Evolutionary conservation across 2,329 filamentous ascomycete genomes (phyloP).

Genomic region (Aureobasidium sp.): DNA sequence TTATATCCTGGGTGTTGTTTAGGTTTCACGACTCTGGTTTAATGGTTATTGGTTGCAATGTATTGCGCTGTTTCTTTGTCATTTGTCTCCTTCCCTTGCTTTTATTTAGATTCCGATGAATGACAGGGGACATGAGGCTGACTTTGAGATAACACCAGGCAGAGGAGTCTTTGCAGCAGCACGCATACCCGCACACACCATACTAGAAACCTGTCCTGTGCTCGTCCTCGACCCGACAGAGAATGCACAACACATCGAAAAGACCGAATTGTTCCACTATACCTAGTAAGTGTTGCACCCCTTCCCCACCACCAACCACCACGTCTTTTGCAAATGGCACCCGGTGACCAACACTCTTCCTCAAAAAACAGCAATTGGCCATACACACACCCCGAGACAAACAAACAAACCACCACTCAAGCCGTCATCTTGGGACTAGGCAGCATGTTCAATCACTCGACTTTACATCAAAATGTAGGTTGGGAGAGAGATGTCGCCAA

Average conservation of each 20-base stretch:
- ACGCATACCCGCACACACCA: slow-evolving; percentile 41
- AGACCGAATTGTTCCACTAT: slow-evolving; percentile 49
- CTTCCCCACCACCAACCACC: neutral
- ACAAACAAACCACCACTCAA: slow-evolving; percentile 32
- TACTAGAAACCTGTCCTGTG: slow-evolving; percentile 48
- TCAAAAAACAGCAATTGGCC: slow-evolving; percentile 38
- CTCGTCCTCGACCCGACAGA: slow-evolving; percentile 43
- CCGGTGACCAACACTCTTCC: neutral
- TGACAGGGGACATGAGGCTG: neutral
- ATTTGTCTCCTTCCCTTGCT: neutral
- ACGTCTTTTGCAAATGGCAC: neutral
- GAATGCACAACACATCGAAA: slow-evolving; percentile 42
- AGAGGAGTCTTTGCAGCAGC: slow-evolving; percentile 46
- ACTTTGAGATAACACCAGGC: slow-evolving; percentile 31
- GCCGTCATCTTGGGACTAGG: slow-evolving; percentile 50
- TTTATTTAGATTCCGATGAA: neutral
- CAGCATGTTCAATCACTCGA: slow-evolving; percentile 54
- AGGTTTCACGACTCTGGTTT: no score
- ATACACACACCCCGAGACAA: neutral
- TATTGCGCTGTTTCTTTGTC: no score
- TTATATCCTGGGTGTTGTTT: neutral
- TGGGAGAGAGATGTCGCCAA: slow-evolving; percentile 46
- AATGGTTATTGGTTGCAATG: no score
- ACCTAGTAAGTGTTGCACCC: slow-evolving; percentile 42
- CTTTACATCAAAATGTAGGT: slow-evolving; percentile 46